Percentiles rank a stretch among this genome's conserved stretches.
phyloP scores from a whole-genome alignment of 768 basidiomycete genomes.

The Boletellus emodensis region DNA sequence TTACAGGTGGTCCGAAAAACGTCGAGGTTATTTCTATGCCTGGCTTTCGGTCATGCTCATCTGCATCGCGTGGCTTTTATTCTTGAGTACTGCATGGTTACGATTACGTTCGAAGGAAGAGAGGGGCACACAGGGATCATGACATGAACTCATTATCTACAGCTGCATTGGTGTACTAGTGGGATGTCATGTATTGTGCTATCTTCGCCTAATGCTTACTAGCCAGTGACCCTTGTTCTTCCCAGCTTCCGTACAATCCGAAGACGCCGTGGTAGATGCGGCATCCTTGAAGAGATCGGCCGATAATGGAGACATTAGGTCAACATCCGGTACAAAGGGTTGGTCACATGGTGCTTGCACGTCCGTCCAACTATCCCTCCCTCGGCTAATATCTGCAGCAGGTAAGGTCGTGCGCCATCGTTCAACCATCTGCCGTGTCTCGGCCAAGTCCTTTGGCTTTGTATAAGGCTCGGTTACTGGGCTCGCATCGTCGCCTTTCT shows the following conservation, averaged over 20 bases:
- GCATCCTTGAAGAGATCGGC: constrained; percentile 24
- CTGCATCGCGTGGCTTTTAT: constrained; percentile 56
- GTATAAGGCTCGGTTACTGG: constrained; percentile 10
- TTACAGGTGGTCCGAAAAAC: constrained; percentile 33
- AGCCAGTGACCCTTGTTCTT: constrained; percentile 32
- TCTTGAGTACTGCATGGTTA: constrained; percentile 58
- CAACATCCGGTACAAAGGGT: constrained; percentile 3
- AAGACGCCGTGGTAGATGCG: constrained; percentile 27
- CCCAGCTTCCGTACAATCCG: constrained; percentile 31
- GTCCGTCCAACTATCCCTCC: constrained; percentile 11
- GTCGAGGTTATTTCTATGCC: constrained; percentile 51
- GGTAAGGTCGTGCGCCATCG: constrained; percentile 30
- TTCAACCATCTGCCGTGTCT: constrained; percentile 30
- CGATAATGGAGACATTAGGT: constrained; percentile 18
- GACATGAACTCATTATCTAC: background rate
- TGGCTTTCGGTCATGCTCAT: constrained; percentile 41
- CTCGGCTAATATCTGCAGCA: constrained; percentile 3
- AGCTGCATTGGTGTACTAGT: background rate
- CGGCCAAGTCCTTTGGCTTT: constrained; percentile 21
- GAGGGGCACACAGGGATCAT: constrained; percentile 11
- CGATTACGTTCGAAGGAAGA: constrained; percentile 47
- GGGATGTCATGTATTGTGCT: background rate
- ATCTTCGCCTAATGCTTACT: constrained; percentile 24
- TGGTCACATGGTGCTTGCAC: constrained; percentile 4
- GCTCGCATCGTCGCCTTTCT: constrained; percentile 15